Base-by-base conservation (phyloP, 2,329 filamentous ascomycete species). In the Neonectria punicea region DNA sequence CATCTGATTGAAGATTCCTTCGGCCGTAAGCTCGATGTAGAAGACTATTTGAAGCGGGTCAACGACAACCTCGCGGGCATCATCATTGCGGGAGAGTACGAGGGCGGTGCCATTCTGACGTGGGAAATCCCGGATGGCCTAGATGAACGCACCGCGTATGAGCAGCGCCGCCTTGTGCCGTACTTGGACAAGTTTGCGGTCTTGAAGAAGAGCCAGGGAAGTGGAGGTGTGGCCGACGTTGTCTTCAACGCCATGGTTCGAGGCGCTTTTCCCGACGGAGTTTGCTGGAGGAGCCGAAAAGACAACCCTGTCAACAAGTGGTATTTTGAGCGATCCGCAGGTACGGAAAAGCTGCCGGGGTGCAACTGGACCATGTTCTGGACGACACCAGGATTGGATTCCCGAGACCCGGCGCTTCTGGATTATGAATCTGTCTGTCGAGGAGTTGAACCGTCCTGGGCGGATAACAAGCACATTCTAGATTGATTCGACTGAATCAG, bases 151-250 rank as follows among this genome's bases (percentile, higher is more conserved):
- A 84, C 74, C 75, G 86, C 78, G 63, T 81, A 86, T 61, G 80
- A 83, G 18, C 84, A 85, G 39, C 85, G 85, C 1, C 87, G 92
- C 10, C 87, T 93, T 70, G 92, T 99, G 0, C 96, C 96, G 0
- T 99, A 99, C 77, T 86, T 99, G 32, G 96, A 99, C 80, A 99
- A 99, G 78, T 98, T 99, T 76, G 96, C 96, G 1, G 96, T 99
- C 1, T 84, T 97, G 16, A 95, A 92, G 70, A 91, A 89, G 65
- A 92, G 91, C 13, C 96, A 99, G 78, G 96, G 96, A 0, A 93
- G 92, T 0, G 93, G 93, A 1, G 95, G 96, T 3, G 94, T 98
- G 3, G 95, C 96, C 1, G 96, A 99, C 76, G 92, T 98, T 43
- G 92, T 99, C 8, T 99, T 98, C 81, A 97, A 97, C 67, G 91